Percentiles rank a stretch among this genome's conserved stretches.
Evolutionary conservation across 768 basidiomycete species (phyloP).

Genomic region (Phaffia australis): DNA sequence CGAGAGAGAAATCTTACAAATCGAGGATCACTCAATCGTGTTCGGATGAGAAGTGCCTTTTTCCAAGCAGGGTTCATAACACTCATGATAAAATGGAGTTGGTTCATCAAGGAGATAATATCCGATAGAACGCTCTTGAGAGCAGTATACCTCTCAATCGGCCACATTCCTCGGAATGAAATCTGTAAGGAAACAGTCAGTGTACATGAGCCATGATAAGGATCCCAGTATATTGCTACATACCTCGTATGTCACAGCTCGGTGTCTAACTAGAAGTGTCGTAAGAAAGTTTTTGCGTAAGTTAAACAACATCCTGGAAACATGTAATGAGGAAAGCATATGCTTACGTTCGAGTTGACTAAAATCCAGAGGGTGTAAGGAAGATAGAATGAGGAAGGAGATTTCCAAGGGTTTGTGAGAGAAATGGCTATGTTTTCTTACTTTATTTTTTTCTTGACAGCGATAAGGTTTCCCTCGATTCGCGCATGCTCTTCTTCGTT

Average conservation of each 20-base stretch:
- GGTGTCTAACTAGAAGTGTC: neutral
- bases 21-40: conserved; percentile 61
- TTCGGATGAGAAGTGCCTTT: conserved; percentile 60
- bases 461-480: conserved; percentile 57
- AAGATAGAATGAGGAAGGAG: neutral
- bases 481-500: conserved; percentile 43
- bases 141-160: conserved; percentile 21
- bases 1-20: conserved; percentile 42
- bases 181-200: conserved; percentile 11
- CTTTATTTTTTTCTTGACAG: conserved; percentile 61
- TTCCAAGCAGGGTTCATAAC: conserved; percentile 69
- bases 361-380: neutral
- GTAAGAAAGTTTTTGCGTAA: neutral
- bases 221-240: neutral
- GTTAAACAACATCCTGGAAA: neutral
- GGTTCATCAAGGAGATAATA: conserved; percentile 56
- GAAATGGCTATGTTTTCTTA: conserved; percentile 54
- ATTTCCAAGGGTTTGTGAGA: conserved; percentile 31
- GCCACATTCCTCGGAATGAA: conserved; percentile 19
- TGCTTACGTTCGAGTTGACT: neutral
- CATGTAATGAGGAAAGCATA: neutral
- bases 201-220: neutral
- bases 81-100: conserved; percentile 61
- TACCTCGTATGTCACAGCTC: conserved; percentile 9
- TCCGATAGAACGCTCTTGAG: conserved; percentile 44